These are phyloP conservation scores for Wallacemonas sp. DNA, from an alignment of 208 protist genomes.

Conservation along the genomic window DNA sequence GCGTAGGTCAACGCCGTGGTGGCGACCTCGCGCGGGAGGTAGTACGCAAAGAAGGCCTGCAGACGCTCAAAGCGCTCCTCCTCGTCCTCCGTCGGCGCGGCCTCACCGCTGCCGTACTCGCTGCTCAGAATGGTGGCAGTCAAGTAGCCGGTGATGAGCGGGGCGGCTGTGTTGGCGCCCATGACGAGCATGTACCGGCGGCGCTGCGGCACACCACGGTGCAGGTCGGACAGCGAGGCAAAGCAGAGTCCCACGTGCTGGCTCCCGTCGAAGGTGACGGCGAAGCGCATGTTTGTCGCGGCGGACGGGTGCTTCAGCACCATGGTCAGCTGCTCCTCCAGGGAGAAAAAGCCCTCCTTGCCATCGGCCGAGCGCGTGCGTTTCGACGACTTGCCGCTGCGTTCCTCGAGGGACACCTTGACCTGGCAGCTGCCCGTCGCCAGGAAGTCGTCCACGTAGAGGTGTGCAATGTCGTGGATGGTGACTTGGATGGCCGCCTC, in stretches of 20 bases:
- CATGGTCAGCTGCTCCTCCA: conserved; percentile 48
- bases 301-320: conserved; percentile 42
- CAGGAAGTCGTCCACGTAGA: conserved; percentile 51
- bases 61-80: conserved; percentile 52
- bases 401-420: conserved; percentile 47
- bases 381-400: conserved; percentile 29
- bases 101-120: conserved; percentile 52
- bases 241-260: conserved; percentile 59
- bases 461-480: conserved; percentile 48
- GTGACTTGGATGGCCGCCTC: conserved; percentile 38
- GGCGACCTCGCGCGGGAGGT: conserved; percentile 57
- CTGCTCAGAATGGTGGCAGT: conserved; percentile 52
- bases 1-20: conserved; percentile 65
- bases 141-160: conserved; percentile 62
- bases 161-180: conserved; percentile 32
- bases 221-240: conserved; percentile 55
- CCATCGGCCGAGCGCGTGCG: conserved; percentile 37
- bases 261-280: conserved; percentile 49
- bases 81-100: conserved; percentile 34
- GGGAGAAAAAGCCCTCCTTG: conserved; percentile 45
- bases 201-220: conserved; percentile 47
- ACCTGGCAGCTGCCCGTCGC: conserved; percentile 51
- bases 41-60: conserved; percentile 73
- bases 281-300: conserved; percentile 48
- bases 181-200: conserved; percentile 72